Conservation (phyloP, 805 yeast genomes). For the Lipomyces spencermartinsiae region DNA sequence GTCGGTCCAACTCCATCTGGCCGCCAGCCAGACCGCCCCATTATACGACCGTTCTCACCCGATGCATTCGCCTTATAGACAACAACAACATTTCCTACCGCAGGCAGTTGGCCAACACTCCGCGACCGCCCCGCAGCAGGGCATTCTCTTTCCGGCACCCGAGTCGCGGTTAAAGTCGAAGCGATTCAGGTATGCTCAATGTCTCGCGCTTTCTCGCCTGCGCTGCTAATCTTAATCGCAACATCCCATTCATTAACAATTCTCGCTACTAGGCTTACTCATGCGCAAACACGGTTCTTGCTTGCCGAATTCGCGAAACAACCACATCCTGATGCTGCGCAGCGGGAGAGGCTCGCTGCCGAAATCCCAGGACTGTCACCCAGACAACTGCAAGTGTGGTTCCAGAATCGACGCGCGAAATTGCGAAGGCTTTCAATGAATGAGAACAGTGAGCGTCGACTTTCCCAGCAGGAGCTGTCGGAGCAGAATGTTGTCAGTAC, state of each 20-base stretch:
- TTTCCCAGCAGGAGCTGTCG: not conserved
- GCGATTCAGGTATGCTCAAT: constrained; percentile 14
- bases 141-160: constrained; percentile 6
- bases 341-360: constrained; percentile 35
- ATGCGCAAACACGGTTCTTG: constrained; percentile 36
- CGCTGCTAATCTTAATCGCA: not conserved
- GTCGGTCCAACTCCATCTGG: not conserved
- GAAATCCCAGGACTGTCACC: constrained; percentile 33
- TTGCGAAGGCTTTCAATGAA: constrained; percentile 21
- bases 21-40: not conserved
- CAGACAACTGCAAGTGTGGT: constrained; percentile 38
- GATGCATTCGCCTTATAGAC: not conserved
- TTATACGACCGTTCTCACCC: not conserved
- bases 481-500: not conserved
- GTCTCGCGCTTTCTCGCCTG: not conserved
- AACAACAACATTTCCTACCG: not conserved
- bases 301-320: constrained; percentile 32
- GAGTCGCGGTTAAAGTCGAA: constrained; percentile 13
- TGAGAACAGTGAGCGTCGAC: not conserved
- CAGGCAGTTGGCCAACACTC: not conserved
- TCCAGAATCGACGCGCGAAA: constrained; percentile 38
- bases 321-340: constrained; percentile 32
- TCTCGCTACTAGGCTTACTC: constrained; percentile 20
- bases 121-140: not conserved
- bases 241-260: not conserved